Conservation (phyloP, 192 early-diverging fungal genomes). For the Coemansia sp. region DNA sequence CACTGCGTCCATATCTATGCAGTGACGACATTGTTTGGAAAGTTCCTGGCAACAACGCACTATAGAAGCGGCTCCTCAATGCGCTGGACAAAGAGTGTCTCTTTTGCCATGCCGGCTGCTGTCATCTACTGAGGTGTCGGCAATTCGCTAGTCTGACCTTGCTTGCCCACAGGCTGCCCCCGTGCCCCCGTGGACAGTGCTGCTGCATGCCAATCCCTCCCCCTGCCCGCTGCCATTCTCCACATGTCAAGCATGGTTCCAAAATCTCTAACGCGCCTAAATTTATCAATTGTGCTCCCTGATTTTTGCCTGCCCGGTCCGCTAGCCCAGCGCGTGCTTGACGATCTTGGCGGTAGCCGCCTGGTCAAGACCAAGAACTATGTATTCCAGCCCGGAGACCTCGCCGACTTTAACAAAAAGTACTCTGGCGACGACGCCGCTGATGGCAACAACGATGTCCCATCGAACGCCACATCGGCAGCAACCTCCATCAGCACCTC, state of each 20-base stretch:
- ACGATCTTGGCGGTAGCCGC: conserved; percentile 40
- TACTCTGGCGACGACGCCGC: conserved; percentile 22
- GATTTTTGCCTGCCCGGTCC: neutral
- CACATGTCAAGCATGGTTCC: neutral
- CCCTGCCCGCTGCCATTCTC: neutral
- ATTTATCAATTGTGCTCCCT: neutral
- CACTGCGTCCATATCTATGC: conserved; percentile 1
- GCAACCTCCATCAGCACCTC: conserved; percentile 20
- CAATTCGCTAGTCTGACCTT: neutral
- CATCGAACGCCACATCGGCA: conserved; percentile 10
- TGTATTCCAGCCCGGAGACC: conserved; percentile 34
- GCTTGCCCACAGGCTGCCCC: neutral
- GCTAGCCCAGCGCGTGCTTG: conserved; percentile 51
- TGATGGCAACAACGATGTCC: neutral
- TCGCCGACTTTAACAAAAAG: conserved; percentile 52
- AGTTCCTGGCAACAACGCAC: neutral
- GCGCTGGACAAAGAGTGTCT: neutral
- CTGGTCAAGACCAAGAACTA: conserved; percentile 48
- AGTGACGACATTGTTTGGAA: neutral
- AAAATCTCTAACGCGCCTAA: neutral
- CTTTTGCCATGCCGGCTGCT: neutral
- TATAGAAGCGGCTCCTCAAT: neutral
- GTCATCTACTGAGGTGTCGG: neutral
- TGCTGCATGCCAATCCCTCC: conserved; percentile 6
- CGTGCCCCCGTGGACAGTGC: neutral